Base-by-base conservation (phyloP, 176 grass and related monocot genomes). In the Oryza nivara region DNA sequence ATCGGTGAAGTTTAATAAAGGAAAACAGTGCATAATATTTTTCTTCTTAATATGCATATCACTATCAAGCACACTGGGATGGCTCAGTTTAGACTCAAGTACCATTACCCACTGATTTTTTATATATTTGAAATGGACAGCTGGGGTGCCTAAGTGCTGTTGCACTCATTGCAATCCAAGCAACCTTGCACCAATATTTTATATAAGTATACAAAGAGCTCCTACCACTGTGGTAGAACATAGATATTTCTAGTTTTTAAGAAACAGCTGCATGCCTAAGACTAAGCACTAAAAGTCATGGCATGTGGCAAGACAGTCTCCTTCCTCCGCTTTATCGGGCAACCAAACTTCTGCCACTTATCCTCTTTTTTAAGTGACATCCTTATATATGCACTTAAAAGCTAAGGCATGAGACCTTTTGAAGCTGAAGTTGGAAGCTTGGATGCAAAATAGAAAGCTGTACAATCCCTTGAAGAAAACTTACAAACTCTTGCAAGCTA, bases 131-230 rank as follows among this genome's bases (percentile, higher is more conserved):
- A 83, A 75, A 34, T 22, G 70, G 43, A 75, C 80, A 75, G 23
- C 30, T 87, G 70, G 75, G 17, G 48, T 75, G 65, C 65, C 49
- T 28, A 80, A 69, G 80, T 84, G 80, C 22, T 65, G 70, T 80
- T 80, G 84, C 75, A 45, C 75, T 75, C 26, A 70, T 83, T 80
- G 22, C 17, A 84, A 90, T 70, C 69, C 84, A 90, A 84, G 75
- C 51, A 90, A 90, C 69, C 38, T 26, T 87, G 52, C 76, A 51
- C n/a, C 11, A 26, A 61, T n/a, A 9, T 75, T 74, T 49, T 30
- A 19, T 35, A 43, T 0, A 69, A 69, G 47, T 70, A 20, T 60
- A 25, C 54, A 30, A 74, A 88, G 46, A 26, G 65, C 65, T 45
- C 35, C 65, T 89, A 80, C 3, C 63, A 58, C 47, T 44, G 52